Evolutionary conservation across 2,329 filamentous ascomycete species (phyloP).

Genomic region (Pestalotiopsis sp.): DNA sequence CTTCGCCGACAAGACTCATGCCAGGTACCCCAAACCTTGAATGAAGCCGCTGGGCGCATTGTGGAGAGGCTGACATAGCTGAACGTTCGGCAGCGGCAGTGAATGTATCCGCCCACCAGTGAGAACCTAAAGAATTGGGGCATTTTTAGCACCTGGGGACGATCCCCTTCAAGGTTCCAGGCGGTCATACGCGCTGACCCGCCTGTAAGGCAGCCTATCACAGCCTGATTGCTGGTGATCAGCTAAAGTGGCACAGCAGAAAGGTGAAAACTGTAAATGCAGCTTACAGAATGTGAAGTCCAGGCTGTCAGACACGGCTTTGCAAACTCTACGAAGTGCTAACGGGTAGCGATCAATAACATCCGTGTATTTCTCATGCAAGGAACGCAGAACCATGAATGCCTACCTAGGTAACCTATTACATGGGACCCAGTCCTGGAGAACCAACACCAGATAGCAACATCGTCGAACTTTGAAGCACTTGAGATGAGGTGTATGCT

Average conservation of each 20-base stretch:
- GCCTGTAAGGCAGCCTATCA: constrained; percentile 7
- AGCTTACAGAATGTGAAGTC: no score
- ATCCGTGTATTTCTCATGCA: no score
- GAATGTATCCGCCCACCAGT: background rate
- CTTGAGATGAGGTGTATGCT: no score
- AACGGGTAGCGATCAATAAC: no score
- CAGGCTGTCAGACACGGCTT: no score
- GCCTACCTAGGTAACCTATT: no score
- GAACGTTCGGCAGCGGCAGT: background rate
- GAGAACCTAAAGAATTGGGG: background rate
- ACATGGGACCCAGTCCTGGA: no score
- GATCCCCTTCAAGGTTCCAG: background rate
- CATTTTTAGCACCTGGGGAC: background rate
- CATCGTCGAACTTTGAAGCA: no score
- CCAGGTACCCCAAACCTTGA: background rate
- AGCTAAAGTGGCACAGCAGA: background rate
- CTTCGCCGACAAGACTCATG: no score
- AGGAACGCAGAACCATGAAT: no score
- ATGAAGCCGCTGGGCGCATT: background rate
- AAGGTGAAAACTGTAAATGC: background rate
- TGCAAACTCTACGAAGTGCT: no score
- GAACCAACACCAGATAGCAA: no score
- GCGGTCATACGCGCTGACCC: background rate
- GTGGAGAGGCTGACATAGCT: background rate
- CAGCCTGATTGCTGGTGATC: background rate